Evolutionary conservation across 257 asterid species (phyloP), one percentile per base, ranked within the genome.

Genomic region (Buddleja alternifolia): DNA sequence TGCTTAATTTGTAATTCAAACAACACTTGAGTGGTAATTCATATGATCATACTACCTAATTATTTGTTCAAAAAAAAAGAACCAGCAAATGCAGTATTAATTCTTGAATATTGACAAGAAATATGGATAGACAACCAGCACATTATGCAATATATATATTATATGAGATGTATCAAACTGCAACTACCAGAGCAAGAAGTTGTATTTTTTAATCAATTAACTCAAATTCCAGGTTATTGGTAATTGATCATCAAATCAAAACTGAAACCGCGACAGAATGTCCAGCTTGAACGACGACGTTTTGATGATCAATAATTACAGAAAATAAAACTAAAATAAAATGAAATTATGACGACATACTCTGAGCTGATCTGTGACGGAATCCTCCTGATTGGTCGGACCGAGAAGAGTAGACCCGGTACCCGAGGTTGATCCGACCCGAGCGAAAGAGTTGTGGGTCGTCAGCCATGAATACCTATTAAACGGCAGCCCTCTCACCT

Each of bases 381-480:
- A 76, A 72, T 88, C 97, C 40, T 86, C 92, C 69, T 90, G 96
- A 72, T 90, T 90, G 64, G 86, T 83, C n/a, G 95, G 95, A 20
- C 93, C 82, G 42, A 90, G 80, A 46, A 90, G 78, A 46, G 36
- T 48, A 3, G 96, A 80, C 11, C 96, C 95, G 46, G 84, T 81
- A 1, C 77, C 88, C 23, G 96, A 83, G 7, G 41, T 66, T 9
- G 83, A 67, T 66, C 88, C 89, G 64, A 80, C 24, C 78, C 82
- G 74, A 37, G 96, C 97, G 65, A 63, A 88, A 29, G 97, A 82
- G 69, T 90, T 90, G 76, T 90, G 97, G 29, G 97, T 88, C 36
- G 97, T 90, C 70, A 90, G 65, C 97, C 96, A 90, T 44, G 97
- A 80, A 77, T 88, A 88, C 63, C 74, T 83, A 34, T 90, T 88